Conservation (phyloP, 305 asterid genomes). For the Fraxinus baroniana region DNA sequence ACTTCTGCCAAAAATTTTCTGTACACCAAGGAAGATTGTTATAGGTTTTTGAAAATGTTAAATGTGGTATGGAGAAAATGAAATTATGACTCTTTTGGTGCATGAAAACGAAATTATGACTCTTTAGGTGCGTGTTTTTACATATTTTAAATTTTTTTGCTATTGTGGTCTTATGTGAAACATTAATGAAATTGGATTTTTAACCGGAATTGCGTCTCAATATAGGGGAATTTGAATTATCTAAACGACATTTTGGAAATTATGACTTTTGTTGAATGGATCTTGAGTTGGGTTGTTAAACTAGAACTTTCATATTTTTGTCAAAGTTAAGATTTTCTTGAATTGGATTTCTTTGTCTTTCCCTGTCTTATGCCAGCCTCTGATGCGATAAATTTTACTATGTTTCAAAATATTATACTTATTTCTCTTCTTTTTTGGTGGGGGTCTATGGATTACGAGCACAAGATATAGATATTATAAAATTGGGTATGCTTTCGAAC, state of each 20-base stretch:
- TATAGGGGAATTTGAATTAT: conserved; percentile 6
- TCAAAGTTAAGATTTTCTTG: background rate
- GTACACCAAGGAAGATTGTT: no score
- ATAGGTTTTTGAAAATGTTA: background rate
- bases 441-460: background rate
- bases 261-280: conserved; percentile 6
- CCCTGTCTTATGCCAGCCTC: background rate
- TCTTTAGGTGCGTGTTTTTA: background rate
- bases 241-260: background rate
- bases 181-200: conserved; percentile 1
- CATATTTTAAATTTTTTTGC: background rate
- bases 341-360: background rate
- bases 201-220: background rate
- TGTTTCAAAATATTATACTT: conserved; percentile 1
- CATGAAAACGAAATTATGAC: background rate
- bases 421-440: background rate
- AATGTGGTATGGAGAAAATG: background rate
- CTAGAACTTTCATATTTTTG: background rate
- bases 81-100: background rate
- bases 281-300: background rate
- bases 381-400: background rate
- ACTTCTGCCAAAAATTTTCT: no score
- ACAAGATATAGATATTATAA: background rate
- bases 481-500: background rate
- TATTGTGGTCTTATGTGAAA: background rate